Conservation (phyloP, 2,329 filamentous ascomycete species). For the Calonectria ilicicola region DNA sequence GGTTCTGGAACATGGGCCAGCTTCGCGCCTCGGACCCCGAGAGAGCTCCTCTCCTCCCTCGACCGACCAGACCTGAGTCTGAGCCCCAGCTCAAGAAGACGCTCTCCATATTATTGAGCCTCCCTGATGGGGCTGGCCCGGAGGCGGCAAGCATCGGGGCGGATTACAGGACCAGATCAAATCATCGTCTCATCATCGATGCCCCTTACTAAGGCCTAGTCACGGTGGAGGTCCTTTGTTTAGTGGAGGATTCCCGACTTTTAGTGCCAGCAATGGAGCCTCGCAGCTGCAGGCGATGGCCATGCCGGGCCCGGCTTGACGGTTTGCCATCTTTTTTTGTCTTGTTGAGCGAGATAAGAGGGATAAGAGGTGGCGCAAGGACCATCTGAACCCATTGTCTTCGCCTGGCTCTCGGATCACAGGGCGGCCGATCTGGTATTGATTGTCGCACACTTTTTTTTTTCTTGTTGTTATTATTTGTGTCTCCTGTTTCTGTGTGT, state of each 20-base stretch:
- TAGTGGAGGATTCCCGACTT: not conserved
- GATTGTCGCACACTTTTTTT: not conserved
- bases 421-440: not conserved
- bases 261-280: constrained; percentile 9
- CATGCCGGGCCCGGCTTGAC: constrained; percentile 1
- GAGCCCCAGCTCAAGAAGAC: not conserved
- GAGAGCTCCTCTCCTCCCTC: not conserved
- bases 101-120: not conserved
- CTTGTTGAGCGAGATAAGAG: not conserved
- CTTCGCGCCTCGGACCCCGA: not conserved
- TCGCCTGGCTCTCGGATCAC: not conserved
- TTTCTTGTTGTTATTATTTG: not conserved
- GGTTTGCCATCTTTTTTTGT: constrained; percentile 3
- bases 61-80: not conserved
- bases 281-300: constrained; percentile 6
- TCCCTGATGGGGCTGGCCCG: not conserved
- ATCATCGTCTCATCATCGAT: constrained; percentile 24
- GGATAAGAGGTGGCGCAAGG: not conserved
- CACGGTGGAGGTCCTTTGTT: constrained; percentile 18
- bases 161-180: constrained; percentile 18
- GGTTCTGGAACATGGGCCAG: not conserved
- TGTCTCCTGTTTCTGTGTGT: not conserved
- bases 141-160: constrained; percentile 15
- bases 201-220: constrained; percentile 26
- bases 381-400: not conserved